Evolutionary conservation across 371 early-diverging fungal genomes (phyloP), one percentile per base, ranked within the genome.

Genomic region (Mortierella sp.): DNA sequence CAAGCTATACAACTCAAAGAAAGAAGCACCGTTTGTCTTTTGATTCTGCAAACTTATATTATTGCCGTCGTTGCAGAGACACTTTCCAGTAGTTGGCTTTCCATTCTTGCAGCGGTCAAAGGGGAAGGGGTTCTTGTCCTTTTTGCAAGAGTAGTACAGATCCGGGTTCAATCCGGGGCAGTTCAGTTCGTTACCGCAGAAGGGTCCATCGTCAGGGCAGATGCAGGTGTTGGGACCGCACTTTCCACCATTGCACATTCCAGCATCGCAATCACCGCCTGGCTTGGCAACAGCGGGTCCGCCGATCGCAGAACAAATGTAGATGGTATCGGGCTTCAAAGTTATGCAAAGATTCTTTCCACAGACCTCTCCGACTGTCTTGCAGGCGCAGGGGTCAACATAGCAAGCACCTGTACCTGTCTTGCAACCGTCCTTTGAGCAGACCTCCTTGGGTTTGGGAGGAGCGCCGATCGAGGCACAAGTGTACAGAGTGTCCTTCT

Each of bases 61-160:
- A 39, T 76, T 65, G 13, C 26, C 66, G 39, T 76, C 74, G 68
- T 67, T 58, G 47, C 74, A 74, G 48, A 74, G 74, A 58, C 74
- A 74, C 19, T 29, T 39, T 13, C 68, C 67, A 22, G 22, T 63
- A 16, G 41, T 45, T 16, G 74, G 74, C 47, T 74, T 37, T 4
- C 61, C 63, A n/a, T 66, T 50, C 34, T 13, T 55, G 63, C 74
- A 74, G 24, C 43, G 16, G 29, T 37, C 64, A 4, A 74, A 67
- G 16, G 61, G 47, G 68, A 58, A 74, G 19, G 68, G 74, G 4
- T 66, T 67, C 10, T 45, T 61, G 40, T 68, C 74, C 14, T 22
- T 66, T 1, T 14, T 11, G 26, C 74, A 74, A 4, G 48, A 26
- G 24, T 68, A 74, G 39, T 68, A 74, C 14, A 66, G 31, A 7